These are phyloP conservation scores for Colletotrichum tropicicola DNA, from an alignment of 2,329 filamentous ascomycete species.

Conservation along the genomic window DNA sequence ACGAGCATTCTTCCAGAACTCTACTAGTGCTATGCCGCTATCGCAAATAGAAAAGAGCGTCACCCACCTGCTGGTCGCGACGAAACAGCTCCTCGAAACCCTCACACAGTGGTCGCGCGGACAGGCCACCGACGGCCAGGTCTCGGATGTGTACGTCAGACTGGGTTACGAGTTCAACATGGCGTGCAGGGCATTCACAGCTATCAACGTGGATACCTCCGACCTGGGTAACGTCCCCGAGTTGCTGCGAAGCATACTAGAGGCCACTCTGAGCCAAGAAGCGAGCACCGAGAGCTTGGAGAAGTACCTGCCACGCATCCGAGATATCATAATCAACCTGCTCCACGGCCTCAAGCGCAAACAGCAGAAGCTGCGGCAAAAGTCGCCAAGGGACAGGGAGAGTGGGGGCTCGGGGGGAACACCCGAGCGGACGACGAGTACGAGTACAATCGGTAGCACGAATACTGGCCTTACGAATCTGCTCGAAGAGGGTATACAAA, in stretches of 20 bases:
- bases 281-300: conserved; percentile 94
- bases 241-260: conserved; percentile 86
- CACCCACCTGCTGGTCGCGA: conserved; percentile 95
- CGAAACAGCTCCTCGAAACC: conserved; percentile 96
- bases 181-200: conserved; percentile 94
- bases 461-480: conserved; percentile 66
- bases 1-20: conserved; percentile 30
- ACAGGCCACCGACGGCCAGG: conserved; percentile 90
- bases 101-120: conserved; percentile 97
- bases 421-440: conserved; percentile 64
- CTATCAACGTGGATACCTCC: conserved; percentile 94
- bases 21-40: conserved; percentile 72
- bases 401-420: conserved; percentile 47
- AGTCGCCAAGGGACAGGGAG: conserved; percentile 66
- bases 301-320: conserved; percentile 90
- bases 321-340: conserved; percentile 98
- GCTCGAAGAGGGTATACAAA: conserved; percentile 67
- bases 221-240: conserved; percentile 97
- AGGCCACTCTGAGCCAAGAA: conserved; percentile 96
- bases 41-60: conserved; percentile 99
- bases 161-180: conserved; percentile 99
- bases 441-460: conserved; percentile 66
- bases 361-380: conserved; percentile 84
- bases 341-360: conserved; percentile 97
- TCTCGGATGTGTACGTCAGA: conserved; percentile 97